Evolutionary conservation across 2,329 filamentous ascomycete genomes (phyloP).

Genomic region (Sarocladium kiliense): DNA sequence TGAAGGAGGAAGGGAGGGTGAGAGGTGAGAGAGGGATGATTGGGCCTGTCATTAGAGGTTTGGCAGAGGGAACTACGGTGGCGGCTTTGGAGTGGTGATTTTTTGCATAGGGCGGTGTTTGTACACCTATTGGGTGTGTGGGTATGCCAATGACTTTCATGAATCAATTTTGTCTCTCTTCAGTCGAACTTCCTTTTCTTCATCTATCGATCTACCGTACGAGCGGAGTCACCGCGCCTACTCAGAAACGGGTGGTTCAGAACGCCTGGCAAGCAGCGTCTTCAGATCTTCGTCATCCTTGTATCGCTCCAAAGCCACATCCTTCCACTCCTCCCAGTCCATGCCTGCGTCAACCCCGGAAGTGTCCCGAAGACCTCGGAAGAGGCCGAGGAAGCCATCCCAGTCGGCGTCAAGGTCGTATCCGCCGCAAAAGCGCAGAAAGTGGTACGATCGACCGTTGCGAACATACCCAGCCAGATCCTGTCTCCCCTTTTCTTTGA

Average conservation of each 20-base stretch:
- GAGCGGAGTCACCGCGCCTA: too few species aligned
- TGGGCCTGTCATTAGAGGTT: slow-evolving; percentile 26
- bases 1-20: slow-evolving; percentile 52
- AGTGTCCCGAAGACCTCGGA: slow-evolving; percentile 30
- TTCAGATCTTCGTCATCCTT: slow-evolving; percentile 18
- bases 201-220: too few species aligned
- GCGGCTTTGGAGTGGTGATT: slow-evolving; percentile 30
- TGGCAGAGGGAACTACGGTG: slow-evolving; percentile 22
- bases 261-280: background rate
- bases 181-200: too few species aligned
- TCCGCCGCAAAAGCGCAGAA: slow-evolving; percentile 35
- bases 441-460: slow-evolving; percentile 31
- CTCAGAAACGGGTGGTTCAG: too few species aligned
- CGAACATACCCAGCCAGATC: slow-evolving; percentile 31
- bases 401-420: slow-evolving; percentile 33
- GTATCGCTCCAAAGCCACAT: slow-evolving; percentile 28
- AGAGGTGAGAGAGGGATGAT: slow-evolving; percentile 29
- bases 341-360: slow-evolving; percentile 26
- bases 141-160: background rate
- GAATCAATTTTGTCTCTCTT: background rate
- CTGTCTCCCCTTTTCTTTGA: slow-evolving; percentile 25
- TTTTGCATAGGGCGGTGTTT: background rate
- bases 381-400: slow-evolving; percentile 36
- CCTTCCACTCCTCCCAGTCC: slow-evolving; percentile 33
- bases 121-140: background rate